Evolutionary conservation across 2,329 filamentous ascomycete genomes (phyloP), one percentile per base, ranked within the genome.

Genomic region (Trichoderma koningii): DNA sequence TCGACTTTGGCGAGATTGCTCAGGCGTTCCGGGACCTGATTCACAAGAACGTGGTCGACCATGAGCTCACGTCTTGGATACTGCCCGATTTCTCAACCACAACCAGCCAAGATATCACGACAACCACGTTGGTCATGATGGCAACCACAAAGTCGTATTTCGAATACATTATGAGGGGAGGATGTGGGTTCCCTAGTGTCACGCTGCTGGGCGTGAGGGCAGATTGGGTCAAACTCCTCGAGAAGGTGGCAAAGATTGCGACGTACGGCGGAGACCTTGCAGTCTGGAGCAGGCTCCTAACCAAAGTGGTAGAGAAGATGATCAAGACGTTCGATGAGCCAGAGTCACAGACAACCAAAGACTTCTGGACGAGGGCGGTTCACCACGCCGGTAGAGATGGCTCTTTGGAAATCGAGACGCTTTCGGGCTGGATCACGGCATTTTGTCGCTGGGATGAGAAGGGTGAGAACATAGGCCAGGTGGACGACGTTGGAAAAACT

Each of bases 331-430:
- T 66, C 51, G 66, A 69, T 38, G 19, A 44, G 38, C 65, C 68
- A 12, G 34, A 68, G 4, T 38, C 53, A 5, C 34, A 60, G 26
- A 45, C 44, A 9, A 57, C 65, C 30, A 67, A 69, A 34, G 56
- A 62, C 28, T 69, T 69, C 10, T 66, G 67, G 68, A 69, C 68
- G 67, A 63, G 61, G 14, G 68, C 67, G 14, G 67, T 66, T 2
- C 66, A 69, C 30, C 45, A 64, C 26, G n/a, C 48, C 23, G 67
- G 67, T 1, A 3, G 1, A 9, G 50, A 47, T 3, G 64, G 42
- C 1, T 69, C 67, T 7, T 12, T 19, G 6, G 50, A 45, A 12
- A 4, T 65, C 2, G 34, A 55, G 14, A 50, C 55, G 7, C 30
- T 68, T 10, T 69, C 64, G 3, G 67, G 68, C 15, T 68, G 66